Percentiles rank a stretch among this genome's conserved stretches.
Conservation (phyloP, 805 yeast species). For the Diddensiella transvaalensis region DNA sequence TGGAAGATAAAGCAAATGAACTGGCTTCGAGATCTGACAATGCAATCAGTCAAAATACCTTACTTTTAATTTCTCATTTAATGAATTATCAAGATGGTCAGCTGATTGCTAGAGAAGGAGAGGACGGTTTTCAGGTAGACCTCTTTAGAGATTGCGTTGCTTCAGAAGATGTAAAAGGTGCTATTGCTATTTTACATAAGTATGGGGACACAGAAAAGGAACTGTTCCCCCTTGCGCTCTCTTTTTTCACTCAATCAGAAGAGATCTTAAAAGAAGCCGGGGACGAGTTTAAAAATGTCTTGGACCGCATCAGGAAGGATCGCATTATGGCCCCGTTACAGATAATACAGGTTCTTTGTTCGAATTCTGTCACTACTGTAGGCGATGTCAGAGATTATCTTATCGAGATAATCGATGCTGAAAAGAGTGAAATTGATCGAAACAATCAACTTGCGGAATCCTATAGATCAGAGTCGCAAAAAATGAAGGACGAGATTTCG, state of each 20-base stretch:
- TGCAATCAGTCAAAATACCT: conserved; percentile 51
- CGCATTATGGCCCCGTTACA: conserved; percentile 71
- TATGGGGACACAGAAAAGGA: conserved; percentile 63
- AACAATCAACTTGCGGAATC: conserved; percentile 63
- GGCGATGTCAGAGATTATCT: conserved; percentile 71
- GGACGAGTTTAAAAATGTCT: conserved; percentile 46
- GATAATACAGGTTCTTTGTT: conserved; percentile 63
- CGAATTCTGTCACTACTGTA: conserved; percentile 59
- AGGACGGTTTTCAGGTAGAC: conserved; percentile 52
- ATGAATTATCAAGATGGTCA: conserved; percentile 34
- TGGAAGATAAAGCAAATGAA: conserved; percentile 63
- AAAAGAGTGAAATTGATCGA: conserved; percentile 62
- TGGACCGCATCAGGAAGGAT: conserved; percentile 49
- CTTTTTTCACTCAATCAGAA: conserved; percentile 56
- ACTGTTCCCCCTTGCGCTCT: conserved; percentile 61
- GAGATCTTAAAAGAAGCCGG: conserved; percentile 51
- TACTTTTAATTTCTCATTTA: conserved; percentile 55
- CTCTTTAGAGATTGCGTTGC: conserved; percentile 64
- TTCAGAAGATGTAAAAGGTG: conserved; percentile 52
- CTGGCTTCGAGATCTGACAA: conserved; percentile 48
- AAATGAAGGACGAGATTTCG: conserved; percentile 51
- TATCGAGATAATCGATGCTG: conserved; percentile 54
- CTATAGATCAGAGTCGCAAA: conserved; percentile 62
- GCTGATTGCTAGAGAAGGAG: conserved; percentile 26
- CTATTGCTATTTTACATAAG: conserved; percentile 52